These are phyloP conservation scores for Chytriomyces sp. DNA, from an alignment of 192 early-diverging fungal genomes.

Conservation along the genomic window DNA sequence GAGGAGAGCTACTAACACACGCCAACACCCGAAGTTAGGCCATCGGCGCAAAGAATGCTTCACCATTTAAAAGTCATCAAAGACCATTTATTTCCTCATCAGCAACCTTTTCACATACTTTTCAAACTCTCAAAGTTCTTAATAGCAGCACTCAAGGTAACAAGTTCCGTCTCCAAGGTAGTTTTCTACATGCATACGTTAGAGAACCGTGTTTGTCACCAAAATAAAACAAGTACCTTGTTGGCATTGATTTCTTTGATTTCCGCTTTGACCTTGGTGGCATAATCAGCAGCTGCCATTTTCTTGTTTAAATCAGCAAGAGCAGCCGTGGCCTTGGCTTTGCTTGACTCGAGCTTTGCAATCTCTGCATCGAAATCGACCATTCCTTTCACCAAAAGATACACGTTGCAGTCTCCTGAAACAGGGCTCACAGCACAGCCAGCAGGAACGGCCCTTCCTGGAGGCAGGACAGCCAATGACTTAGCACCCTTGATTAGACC, in stretches of 20 bases:
- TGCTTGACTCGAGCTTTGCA: constrained; percentile 74
- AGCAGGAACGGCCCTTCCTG: constrained; percentile 62
- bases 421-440: constrained; percentile 78
- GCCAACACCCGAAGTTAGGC: too few relatives aligned
- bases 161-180: constrained; percentile 76
- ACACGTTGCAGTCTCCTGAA: constrained; percentile 70
- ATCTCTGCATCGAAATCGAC: constrained; percentile 87
- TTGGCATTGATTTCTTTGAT: constrained; percentile 70
- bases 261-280: constrained; percentile 65
- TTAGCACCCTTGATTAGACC: constrained; percentile 73
- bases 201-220: neutral
- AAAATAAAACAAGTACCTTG: constrained; percentile 52
- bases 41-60: too few relatives aligned
- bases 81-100: too few relatives aligned
- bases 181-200: constrained; percentile 47
- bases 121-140: constrained; percentile 62
- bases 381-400: constrained; percentile 76
- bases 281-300: constrained; percentile 69
- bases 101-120: constrained; percentile 34
- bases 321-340: constrained; percentile 63
- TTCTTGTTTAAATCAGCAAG: constrained; percentile 64
- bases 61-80: too few relatives aligned
- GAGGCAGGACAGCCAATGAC: constrained; percentile 62
- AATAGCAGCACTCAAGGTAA: constrained; percentile 64
- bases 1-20: too few relatives aligned